These are phyloP conservation scores for Sphaerulina musiva DNA, from an alignment of 2,329 filamentous ascomycete genomes.

Conservation along the genomic window DNA sequence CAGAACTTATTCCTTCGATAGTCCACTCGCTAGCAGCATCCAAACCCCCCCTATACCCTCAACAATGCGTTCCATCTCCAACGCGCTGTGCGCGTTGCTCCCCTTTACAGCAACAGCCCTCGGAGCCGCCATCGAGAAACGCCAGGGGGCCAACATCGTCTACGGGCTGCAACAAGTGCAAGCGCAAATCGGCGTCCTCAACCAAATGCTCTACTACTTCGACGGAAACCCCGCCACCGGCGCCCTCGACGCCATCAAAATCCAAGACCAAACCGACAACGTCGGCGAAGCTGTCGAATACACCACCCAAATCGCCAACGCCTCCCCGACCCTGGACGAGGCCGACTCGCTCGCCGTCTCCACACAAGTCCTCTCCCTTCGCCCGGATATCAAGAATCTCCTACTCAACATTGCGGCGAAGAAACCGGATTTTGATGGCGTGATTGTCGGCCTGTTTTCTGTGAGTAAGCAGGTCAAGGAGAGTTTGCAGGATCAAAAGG, in stretches of 20 bases:
- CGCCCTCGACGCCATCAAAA: constrained; percentile 1
- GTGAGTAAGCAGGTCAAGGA: not conserved
- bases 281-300: not conserved
- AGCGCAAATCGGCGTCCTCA: not conserved
- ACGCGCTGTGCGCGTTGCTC: not conserved
- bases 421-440: constrained; percentile 1
- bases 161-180: constrained; percentile 4
- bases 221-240: not conserved
- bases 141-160: not conserved
- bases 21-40: not conserved
- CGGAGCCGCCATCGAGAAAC: not conserved
- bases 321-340: not conserved
- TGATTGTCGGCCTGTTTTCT: not conserved
- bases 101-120: not conserved
- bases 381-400: not conserved
- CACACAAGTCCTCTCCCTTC: constrained; percentile 1
- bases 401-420: not conserved
- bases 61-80: not conserved
- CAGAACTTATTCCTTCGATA: too few species aligned
- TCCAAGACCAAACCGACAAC: constrained; percentile 3
- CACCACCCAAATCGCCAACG: not conserved
- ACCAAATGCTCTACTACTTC: not conserved
- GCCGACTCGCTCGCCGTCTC: not conserved
- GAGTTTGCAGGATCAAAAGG: constrained; percentile 9
- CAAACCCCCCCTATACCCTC: not conserved